A percentile compares a stretch with the other conserved stretches of the same genome.
phyloP scores from a whole-genome alignment of 2,329 filamentous ascomycete genomes.

The Aspergillus eucalypticola region DNA sequence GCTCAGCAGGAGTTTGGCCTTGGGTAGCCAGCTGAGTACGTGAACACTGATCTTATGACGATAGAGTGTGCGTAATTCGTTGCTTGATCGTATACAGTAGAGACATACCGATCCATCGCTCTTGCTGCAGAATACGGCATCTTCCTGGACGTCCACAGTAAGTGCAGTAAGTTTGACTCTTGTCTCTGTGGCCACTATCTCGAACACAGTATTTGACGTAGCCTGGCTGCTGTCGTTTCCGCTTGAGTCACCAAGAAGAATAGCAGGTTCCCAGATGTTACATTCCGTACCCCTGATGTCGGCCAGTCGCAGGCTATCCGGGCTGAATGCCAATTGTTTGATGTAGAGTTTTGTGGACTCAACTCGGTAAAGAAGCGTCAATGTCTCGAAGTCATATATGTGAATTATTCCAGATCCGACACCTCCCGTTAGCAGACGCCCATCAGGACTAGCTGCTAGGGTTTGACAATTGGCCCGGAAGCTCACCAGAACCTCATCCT shows the following conservation, averaged over 20 bases:
- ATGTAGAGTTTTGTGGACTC: neutral
- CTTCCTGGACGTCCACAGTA: neutral
- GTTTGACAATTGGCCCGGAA: neutral
- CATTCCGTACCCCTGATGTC: neutral
- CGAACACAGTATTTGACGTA: neutral
- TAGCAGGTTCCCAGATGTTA: neutral
- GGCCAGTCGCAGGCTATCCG: neutral
- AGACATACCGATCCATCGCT: neutral
- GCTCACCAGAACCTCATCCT: neutral
- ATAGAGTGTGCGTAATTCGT: neutral
- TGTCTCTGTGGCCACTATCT: neutral
- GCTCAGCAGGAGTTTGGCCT: neutral
- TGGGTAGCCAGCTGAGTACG: neutral
- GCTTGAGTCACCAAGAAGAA: neutral
- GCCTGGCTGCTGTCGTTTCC: neutral
- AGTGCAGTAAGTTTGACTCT: neutral
- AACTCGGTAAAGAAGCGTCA: neutral
- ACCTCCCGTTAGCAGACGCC: neutral
- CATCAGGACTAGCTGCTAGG: neutral
- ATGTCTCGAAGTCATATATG: neutral
- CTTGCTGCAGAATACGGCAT: neutral
- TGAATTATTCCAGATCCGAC: neutral
- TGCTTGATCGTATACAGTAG: neutral
- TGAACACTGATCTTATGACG: neutral
- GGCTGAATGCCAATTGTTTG: neutral